Evolutionary conservation across 2,329 filamentous ascomycete genomes (phyloP).

Genomic region (Verticillium longisporum): DNA sequence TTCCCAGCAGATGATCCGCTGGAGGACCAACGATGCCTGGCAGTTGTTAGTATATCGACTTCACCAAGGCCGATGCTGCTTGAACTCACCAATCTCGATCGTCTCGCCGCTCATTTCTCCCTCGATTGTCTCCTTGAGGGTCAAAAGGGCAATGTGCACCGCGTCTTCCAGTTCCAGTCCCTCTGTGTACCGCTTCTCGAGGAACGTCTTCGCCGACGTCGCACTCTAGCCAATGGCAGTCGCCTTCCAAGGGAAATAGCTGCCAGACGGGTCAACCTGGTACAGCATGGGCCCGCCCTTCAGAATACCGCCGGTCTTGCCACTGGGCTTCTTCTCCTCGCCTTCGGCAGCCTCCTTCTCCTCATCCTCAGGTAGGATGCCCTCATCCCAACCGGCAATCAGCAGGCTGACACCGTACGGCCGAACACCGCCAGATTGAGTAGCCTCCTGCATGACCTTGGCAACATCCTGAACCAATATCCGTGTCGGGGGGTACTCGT

Average conservation of each 20-base stretch:
- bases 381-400: slow-evolving; percentile 97
- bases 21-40: slow-evolving; percentile 90
- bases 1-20: slow-evolving; percentile 85
- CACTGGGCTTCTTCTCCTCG: slow-evolving; percentile 64
- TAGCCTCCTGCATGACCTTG: slow-evolving; percentile 97
- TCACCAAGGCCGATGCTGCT: not conserved
- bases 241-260: slow-evolving; percentile 99
- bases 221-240: slow-evolving; percentile 98
- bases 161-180: slow-evolving; percentile 95
- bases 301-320: slow-evolving; percentile 90
- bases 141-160: slow-evolving; percentile 94
- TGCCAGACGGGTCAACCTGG: slow-evolving; percentile 97
- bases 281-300: slow-evolving; percentile 97
- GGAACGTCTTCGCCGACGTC: slow-evolving; percentile 95
- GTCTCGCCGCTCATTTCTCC: slow-evolving; percentile 99
- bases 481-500: slow-evolving; percentile 98
- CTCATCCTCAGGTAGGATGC: slow-evolving; percentile 78
- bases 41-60: slow-evolving; percentile 10
- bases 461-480: slow-evolving; percentile 99
- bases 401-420: slow-evolving; percentile 95
- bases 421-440: slow-evolving; percentile 92
- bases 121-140: slow-evolving; percentile 98
- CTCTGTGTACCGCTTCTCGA: slow-evolving; percentile 98
- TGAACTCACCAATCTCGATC: slow-evolving; percentile 80
- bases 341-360: slow-evolving; percentile 44